Evolutionary conservation across 805 yeast species (phyloP).

Genomic region (Allodekkera sacchari): DNA sequence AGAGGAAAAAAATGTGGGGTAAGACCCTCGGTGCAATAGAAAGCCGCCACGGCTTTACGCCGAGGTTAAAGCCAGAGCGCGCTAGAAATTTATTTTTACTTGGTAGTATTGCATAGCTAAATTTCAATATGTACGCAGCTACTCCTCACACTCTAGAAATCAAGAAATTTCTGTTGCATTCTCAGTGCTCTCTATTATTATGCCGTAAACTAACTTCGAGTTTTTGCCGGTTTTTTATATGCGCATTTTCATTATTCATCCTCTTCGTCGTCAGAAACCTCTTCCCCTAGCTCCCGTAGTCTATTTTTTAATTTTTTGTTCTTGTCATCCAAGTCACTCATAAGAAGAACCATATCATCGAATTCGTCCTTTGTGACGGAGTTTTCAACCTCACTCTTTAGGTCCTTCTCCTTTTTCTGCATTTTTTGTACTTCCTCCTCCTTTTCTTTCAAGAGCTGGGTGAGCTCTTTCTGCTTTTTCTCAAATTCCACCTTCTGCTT

Average conservation of each 20-base stretch:
- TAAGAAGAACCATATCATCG: slow-evolving; percentile 69
- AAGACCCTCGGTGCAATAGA: too few species aligned
- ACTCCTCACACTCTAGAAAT: too few species aligned
- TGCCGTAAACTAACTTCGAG: too few species aligned
- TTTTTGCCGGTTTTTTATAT: too few species aligned
- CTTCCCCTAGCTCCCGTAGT: slow-evolving; percentile 46
- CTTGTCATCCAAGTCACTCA: slow-evolving; percentile 70
- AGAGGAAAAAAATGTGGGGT: slow-evolving; percentile 1
- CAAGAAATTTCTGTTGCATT: too few species aligned
- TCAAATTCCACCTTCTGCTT: background rate
- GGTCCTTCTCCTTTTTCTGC: background rate
- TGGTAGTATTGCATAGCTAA: too few species aligned
- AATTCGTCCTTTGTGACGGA: slow-evolving; percentile 43
- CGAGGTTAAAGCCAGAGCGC: too few species aligned
- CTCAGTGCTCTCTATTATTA: too few species aligned
- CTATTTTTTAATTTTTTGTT: slow-evolving; percentile 47
- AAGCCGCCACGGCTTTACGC: too few species aligned
- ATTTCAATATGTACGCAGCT: too few species aligned
- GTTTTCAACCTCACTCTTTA: background rate
- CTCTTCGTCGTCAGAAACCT: slow-evolving; percentile 64
- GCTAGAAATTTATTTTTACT: too few species aligned
- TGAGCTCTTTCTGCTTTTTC: background rate
- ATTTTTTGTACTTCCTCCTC: background rate
- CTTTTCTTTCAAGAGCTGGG: background rate
- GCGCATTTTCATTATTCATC: slow-evolving; percentile 51